Conservation (phyloP, 805 yeast species). For the Metschnikowia similis region DNA sequence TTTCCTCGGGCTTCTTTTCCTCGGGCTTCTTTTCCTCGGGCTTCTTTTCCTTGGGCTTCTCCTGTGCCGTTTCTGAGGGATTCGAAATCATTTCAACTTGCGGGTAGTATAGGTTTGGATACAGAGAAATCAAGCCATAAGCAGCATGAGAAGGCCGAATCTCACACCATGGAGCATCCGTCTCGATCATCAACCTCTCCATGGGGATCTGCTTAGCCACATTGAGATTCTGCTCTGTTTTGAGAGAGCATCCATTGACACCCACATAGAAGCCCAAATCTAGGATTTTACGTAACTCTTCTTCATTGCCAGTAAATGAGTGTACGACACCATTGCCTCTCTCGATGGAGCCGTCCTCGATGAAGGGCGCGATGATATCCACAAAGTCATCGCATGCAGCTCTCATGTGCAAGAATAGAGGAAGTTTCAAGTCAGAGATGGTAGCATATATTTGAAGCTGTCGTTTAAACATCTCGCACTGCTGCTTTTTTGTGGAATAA, state of each 20-base stretch:
- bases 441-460: conserved; percentile 63
- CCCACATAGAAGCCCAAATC: conserved; percentile 67
- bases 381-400: conserved; percentile 79
- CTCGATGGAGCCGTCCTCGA: conserved; percentile 38
- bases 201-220: conserved; percentile 68
- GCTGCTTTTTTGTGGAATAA: conserved; percentile 66
- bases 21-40: neutral
- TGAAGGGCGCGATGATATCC: conserved; percentile 56
- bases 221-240: conserved; percentile 65
- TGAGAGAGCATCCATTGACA: conserved; percentile 89
- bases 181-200: conserved; percentile 72
- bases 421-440: conserved; percentile 48
- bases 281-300: conserved; percentile 58
- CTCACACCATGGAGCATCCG: conserved; percentile 99
- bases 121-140: conserved; percentile 48
- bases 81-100: conserved; percentile 8
- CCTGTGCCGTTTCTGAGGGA: neutral
- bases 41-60: neutral
- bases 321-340: conserved; percentile 79
- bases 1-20: neutral
- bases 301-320: conserved; percentile 81
- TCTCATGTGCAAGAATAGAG: conserved; percentile 88
- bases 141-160: conserved; percentile 79
- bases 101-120: conserved; percentile 59
- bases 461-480: conserved; percentile 57